These are phyloP conservation scores for Kwoniella newhampshirensis DNA, from an alignment of 768 basidiomycete genomes.

Conservation along the genomic window DNA sequence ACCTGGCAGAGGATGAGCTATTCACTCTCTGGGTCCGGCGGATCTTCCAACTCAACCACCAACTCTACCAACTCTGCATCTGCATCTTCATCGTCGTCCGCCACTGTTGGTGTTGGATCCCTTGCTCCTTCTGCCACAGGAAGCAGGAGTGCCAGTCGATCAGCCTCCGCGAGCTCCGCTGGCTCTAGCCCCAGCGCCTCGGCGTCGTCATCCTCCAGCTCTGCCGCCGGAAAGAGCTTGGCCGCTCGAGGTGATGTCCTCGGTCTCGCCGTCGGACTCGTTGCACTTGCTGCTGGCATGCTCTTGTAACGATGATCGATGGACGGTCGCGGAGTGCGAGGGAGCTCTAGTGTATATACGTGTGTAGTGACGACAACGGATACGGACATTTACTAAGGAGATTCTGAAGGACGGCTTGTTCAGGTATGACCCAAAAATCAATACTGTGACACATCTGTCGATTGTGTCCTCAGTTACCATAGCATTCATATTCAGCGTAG, in stretches of 20 bases:
- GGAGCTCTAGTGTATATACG: too few species aligned
- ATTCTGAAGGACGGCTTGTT: too few species aligned
- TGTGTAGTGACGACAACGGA: too few species aligned
- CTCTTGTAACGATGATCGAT: slow-evolving; percentile 10
- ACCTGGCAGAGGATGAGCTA: slow-evolving; percentile 52
- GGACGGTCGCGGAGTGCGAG: too few species aligned
- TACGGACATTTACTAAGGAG: too few species aligned
- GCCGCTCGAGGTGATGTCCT: slow-evolving; percentile 14
- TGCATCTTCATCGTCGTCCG: slow-evolving; percentile 16
- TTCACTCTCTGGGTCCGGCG: slow-evolving; percentile 35
- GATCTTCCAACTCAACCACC: slow-evolving; percentile 16
- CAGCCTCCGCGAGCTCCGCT: neutral
- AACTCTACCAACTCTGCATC: slow-evolving; percentile 12
- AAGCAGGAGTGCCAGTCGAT: slow-evolving; percentile 7
- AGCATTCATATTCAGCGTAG: too few species aligned
- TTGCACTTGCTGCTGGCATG: slow-evolving; percentile 25
- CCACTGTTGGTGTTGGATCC: slow-evolving; percentile 16
- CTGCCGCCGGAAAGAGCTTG: neutral
- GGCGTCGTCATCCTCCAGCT: neutral
- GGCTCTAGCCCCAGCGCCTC: slow-evolving; percentile 13
- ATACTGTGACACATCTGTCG: too few species aligned
- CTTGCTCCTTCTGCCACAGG: slow-evolving; percentile 11
- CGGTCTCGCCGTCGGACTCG: slow-evolving; percentile 21
- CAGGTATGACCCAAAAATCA: too few species aligned
- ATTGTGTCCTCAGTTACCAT: too few species aligned